Evolutionary conservation across 1,139 yeast species (phyloP), one percentile per base, ranked within the genome.

Genomic region (Martiniozyma asiatica): DNA sequence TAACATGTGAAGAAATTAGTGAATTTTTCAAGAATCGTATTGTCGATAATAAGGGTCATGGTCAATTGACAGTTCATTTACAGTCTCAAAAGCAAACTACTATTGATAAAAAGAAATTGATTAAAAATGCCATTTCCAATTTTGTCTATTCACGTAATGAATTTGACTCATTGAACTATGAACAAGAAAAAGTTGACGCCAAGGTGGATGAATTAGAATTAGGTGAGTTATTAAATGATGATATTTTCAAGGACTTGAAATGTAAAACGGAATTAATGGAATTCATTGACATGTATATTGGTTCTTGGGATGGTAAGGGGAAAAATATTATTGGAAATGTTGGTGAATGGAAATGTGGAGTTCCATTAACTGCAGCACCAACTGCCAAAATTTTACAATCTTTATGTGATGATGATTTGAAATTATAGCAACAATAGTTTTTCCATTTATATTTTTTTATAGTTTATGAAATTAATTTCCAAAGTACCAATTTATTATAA

Each of bases 1-100:
- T 85, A 31, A 60, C 74, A 18, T 68, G 74, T 47, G 48, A 55
- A 1, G 80, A 87, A 23, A 58, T 87, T 25, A 41, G 68, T 15
- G 59, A 61, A 2, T 73, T 76, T 45, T 82, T 64, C 51, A 49
- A 65, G 14, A 48, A 57, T 6, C 62, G 57, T 36, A 61, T 82
- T 21, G 38, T 61, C 21, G 45, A 61, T 18, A 14, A 26, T 15
- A 45, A 53, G 5, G 52, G 59, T 12, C 49, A 61, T 19, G 59
- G 74, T 2, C 70, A 62, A 42, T 47, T 82, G 20, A 63, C 76
- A 13, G 65, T 84, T 14, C 84, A 82, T 45, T 63, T 87, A 50
- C 68, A 74, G 44, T 73, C 93, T 0, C 79, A 72, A 37, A 53
- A 51, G 4, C 53, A 54, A 4, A 62, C 65, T 4, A 44, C 27